Base-by-base conservation (phyloP, 352 stramenopile species). In the Sclerospora graminicola region DNA sequence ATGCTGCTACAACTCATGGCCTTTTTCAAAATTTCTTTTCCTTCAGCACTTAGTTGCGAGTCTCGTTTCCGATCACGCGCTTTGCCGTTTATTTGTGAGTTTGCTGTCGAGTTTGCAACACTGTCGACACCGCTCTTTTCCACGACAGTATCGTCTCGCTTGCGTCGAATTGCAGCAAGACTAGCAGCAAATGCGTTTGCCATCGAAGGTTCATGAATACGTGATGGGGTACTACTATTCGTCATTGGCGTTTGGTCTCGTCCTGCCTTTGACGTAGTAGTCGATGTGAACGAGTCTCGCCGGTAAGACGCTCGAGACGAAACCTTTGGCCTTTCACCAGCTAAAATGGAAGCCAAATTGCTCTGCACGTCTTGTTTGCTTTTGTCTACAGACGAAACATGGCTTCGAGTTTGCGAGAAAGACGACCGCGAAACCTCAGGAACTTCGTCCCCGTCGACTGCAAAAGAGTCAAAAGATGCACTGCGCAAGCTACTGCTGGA, bases 181-280 rank as follows among this genome's bases (percentile, higher is more conserved):
- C 76, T 88, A 5, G 70, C 66, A 40, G 76, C 76, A 56, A 88
- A 85, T 8, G 70, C 76, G 35, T 88, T 84, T 9, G 60, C 61
- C 42, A 83, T 78, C 7, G 55, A 49, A 7, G 63, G 58, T 15
- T 66, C 54, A n/a, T 50, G 5, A 4, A 38, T 32, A 32, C n/a
- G n/a, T 42, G 46, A 15, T 19, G 16, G 49, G 27, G 16, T 53
- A n/a, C 20, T 51, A 40, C 52, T 45, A 49, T 54, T 53, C 18
- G 26, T 58, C 24, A 57, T 70, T 29, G 45, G 37, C 37, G 64
- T 62, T 8, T 47, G 37, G 2, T 58, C 50, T 27, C 41, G 46
- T 5, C 24, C 46, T 8, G 28, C 45, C 23, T 48, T 30, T 4
- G 60, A 55, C 15, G 47, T 36, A 21, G 36, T 55, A 0, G 50